Conservation (phyloP, 208 protist species). For the Trypanosoma mega region DNA sequence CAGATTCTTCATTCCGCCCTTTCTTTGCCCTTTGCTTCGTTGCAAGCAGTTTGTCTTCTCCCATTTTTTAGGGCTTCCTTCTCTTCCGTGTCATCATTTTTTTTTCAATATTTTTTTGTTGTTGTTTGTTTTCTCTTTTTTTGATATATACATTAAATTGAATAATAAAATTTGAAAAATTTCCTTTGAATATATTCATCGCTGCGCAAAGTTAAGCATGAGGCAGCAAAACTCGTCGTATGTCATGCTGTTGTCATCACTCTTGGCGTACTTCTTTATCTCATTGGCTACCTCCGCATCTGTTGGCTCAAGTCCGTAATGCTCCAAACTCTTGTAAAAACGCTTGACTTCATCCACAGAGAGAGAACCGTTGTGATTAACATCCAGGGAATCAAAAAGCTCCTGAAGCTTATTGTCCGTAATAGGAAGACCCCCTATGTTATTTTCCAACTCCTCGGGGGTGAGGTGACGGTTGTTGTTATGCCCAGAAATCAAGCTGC, state of each 20-base stretch:
- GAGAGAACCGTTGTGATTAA: constrained; percentile 67
- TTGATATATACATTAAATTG: not conserved
- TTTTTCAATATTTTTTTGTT: constrained; percentile 1
- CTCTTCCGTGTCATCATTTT: not conserved
- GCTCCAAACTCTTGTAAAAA: constrained; percentile 84
- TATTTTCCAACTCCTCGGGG: constrained; percentile 89
- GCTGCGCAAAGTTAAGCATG: constrained; percentile 83
- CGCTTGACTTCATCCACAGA: constrained; percentile 73
- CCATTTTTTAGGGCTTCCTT: not conserved
- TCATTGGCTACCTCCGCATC: constrained; percentile 73
- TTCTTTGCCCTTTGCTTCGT: constrained; percentile 16
- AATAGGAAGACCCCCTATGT: constrained; percentile 90
- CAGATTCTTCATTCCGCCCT: not conserved
- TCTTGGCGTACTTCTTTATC: constrained; percentile 81
- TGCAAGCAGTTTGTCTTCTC: constrained; percentile 9
- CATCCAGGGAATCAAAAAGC: constrained; percentile 86
- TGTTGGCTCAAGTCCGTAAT: constrained; percentile 81
- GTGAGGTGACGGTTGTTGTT: constrained; percentile 92
- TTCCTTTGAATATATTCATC: constrained; percentile 32
- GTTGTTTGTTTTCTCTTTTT: constrained; percentile 1
- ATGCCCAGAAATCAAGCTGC: constrained; percentile 79
- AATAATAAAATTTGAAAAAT: not conserved
- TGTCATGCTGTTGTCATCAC: constrained; percentile 65
- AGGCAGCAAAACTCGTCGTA: constrained; percentile 93
- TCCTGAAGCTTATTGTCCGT: constrained; percentile 89